Base-by-base conservation (phyloP, 2,329 filamentous ascomycete species). In the Aspergillus luchuensis region DNA sequence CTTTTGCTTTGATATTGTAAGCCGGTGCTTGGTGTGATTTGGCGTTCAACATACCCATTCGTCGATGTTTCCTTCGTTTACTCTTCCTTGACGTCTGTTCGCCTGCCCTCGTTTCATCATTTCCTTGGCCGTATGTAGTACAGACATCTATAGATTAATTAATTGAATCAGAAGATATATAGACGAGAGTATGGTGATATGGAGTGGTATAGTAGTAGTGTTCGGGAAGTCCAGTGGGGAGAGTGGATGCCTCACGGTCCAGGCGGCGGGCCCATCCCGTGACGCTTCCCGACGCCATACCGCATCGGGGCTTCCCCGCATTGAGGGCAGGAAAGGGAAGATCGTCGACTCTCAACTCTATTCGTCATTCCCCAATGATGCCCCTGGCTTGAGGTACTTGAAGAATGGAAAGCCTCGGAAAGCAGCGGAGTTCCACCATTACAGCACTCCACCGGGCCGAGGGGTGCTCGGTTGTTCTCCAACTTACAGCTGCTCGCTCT, bases 281-380 rank as follows among this genome's bases (percentile, higher is more conserved):
- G 47, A 49, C 21, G 49, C 54, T 47, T 59, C 60, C 66, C 60
- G 60, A 47, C 49, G 41, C 56, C 43, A 60, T 61, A 57, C 60
- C 57, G 10, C 10, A 56, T 58, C 28, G 36, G 56, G 61, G 54
- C 23, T 65, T 61, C 66, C 66, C 66, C 66, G 61, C 64, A 65
- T 64, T 50, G 47, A n/a, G 55, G 56, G 54, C 30, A 47, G 17
- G 13, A 30, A 45, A 41, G 65, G 58, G 62, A 48, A 56, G 56
- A 17, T 48, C 28, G 33, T 36, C 33, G 11, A 36, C 10, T 13
- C 11, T 36, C 33, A 36, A 36, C 33, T 36, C 11, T 36, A 36
- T 36, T 36, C 33, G 33, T 41, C 43, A 23, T 45, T 45, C 45
- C n/a, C 30, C n/a, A n/a, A 30, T 43, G 25, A 43, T 45, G 15